A percentile compares a stretch with the other conserved stretches of the same genome.
Conservation (phyloP, 2,329 filamentous ascomycete genomes). For the Aspergillus udagawae region DNA sequence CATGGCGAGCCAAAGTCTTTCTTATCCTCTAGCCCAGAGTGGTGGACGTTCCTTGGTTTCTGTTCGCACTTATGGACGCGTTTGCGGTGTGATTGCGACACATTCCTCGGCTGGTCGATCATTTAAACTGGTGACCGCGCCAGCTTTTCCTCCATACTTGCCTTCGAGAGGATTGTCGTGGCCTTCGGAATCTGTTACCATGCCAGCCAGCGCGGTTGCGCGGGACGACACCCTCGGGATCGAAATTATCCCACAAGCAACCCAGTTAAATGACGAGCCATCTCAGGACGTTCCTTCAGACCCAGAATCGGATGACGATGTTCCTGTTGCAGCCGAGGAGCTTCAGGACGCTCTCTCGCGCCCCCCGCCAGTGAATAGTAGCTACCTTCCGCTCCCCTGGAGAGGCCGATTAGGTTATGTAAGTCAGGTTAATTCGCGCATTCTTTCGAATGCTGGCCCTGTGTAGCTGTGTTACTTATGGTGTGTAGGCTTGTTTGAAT, state of each 20-base stretch:
- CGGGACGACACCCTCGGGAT: not conserved
- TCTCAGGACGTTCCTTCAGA: constrained; percentile 33
- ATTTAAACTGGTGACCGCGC: constrained; percentile 8
- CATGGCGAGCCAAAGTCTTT: constrained; percentile 21
- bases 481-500: constrained; percentile 72
- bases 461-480: constrained; percentile 1
- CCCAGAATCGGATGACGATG: constrained; percentile 53
- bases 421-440: constrained; percentile 32
- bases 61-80: not conserved
- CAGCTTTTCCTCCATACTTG: not conserved
- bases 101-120: constrained; percentile 14
- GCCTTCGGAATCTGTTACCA: constrained; percentile 2
- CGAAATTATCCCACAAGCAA: not conserved
- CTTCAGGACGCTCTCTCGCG: constrained; percentile 57
- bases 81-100: constrained; percentile 1
- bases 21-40: constrained; percentile 3
- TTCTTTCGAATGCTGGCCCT: not conserved
- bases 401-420: constrained; percentile 86
- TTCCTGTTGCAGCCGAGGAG: constrained; percentile 52
- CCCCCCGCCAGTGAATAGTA: constrained; percentile 76
- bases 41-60: not conserved
- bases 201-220: not conserved
- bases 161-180: constrained; percentile 3
- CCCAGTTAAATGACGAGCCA: constrained; percentile 10
- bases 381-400: constrained; percentile 82